Evolutionary conservation across 2,329 filamentous ascomycete genomes (phyloP), one percentile per base, ranked within the genome.

Genomic region (Colletotrichum kahawae): DNA sequence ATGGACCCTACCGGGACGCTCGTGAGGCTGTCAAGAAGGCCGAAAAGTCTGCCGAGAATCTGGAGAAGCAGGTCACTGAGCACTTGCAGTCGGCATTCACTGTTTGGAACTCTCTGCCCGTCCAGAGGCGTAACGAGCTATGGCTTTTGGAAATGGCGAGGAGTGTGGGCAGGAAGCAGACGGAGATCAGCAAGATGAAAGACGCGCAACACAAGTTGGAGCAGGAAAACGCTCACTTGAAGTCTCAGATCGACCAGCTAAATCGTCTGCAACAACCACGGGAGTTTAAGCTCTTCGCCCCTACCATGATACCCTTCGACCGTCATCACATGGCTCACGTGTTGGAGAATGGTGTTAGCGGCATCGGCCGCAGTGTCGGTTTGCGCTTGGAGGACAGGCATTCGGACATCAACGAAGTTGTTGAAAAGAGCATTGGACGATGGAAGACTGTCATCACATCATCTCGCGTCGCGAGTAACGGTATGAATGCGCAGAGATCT

Each of bases 11-110:
- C 43, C 84, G 84, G 59, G 84, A 88, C 77, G 87, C 81, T 82
- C 85, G 84, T 4, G 88, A 90, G 24, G 85, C 85, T 14, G 82
- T 90, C 1, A 86, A 85, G 65, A 87, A 83, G 66, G 89, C 88
- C 0, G 88, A 91, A 77, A 85, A 85, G 78, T 81, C 85, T 76
- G 93, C 87, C 56, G 90, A 88, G 77, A 84, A 87, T 33, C 89
- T 96, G 66, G 92, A 95, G 77, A 91, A 92, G 67, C 92, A 93
- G 78, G 90, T 96, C 36, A 87, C 90, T 54, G 90, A 93, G 73
- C 96, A 98, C 82, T 83, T 98, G 7, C 90, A 94, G n/a, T 91
- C 93, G 16, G 92, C 95, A 1, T 98, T 92, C 82, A 88, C 90
- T 8, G 93, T 95, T 56, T 98, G 96, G 96, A 91, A 91, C 67